Evolutionary conservation across 257 asterid genomes (phyloP), one percentile per base, ranked within the genome.

Genomic region (Solanum lycopersicoides): DNA sequence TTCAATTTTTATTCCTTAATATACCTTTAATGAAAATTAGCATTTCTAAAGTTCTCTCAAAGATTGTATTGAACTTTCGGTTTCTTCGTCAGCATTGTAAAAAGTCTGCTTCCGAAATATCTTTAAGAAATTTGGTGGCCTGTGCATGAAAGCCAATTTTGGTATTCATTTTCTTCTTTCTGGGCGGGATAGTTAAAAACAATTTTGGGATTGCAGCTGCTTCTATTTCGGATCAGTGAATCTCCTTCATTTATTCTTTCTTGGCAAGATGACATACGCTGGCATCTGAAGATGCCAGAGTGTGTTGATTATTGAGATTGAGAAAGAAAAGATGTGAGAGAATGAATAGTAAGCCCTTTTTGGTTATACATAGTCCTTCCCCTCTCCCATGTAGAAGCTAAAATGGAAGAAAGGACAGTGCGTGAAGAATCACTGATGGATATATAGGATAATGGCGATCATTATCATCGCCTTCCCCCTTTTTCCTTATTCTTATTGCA

Each of bases 91-190:
- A 69, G 82, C 47, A 56, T 86, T 86, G 35, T 86, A n/a, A n/a
- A 47, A 69, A 71, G 50, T 47, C 28, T 53, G 88, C 82, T 73
- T 86, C 32, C 16, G 71, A 21, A 73, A 68, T 47, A 73, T 71
- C 88, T 69, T 86, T 47, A 73, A 73, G 83, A n/a, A 73, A 44
- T 71, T 85, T 85, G 71, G 45, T 82, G 85, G 85, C 85, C 71
- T 82, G 85, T 82, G 50, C 69, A 20, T 30, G 85, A n/a, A 82
- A 50, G 85, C 85, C 85, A 82, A 30, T 53, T 82, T 82, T 82
- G 85, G 85, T 82, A 82, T 50, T 34, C 44, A 5, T 50, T 10
- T 20, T 32, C 9, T 8, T 44, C 23, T 44, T 79, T 44, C 45
- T 45, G 12, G 75, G 65, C 42, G 32, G 66, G 16, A 30, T 44